Conservation (phyloP, 202 grass and related monocot species). For the Bolboschoenoplectus hybrid region DNA sequence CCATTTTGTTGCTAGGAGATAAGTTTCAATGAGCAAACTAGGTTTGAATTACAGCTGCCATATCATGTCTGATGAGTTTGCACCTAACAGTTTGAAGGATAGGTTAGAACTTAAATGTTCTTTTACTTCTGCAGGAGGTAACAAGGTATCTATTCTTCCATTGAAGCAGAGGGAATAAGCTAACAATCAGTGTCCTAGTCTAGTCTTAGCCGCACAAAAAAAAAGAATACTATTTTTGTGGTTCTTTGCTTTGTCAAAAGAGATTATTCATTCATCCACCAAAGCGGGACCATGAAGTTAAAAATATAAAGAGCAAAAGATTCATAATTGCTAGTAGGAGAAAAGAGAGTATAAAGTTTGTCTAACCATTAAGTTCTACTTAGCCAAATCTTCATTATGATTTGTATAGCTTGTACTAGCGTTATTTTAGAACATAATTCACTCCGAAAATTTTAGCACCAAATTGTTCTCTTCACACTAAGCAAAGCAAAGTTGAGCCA, state of each 20-base stretch:
- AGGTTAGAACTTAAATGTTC: too few relatives aligned
- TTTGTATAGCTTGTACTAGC: not conserved
- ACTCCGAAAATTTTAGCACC: not conserved
- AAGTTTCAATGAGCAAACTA: not conserved
- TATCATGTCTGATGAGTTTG: not conserved
- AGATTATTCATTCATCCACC: not conserved
- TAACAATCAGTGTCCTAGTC: not conserved
- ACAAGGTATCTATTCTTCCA: not conserved
- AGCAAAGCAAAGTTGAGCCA: not conserved
- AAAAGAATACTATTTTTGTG: not conserved
- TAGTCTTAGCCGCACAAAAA: not conserved
- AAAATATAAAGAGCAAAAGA: not conserved
- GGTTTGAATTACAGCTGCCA: not conserved
- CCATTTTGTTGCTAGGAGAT: not conserved
- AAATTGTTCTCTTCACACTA: not conserved
- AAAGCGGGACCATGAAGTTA: not conserved
- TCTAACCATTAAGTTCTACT: not conserved
- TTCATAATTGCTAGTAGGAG: not conserved
- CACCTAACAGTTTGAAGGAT: not conserved
- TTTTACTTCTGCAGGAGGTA: not conserved
- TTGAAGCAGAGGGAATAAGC: not conserved
- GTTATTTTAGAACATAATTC: not conserved
- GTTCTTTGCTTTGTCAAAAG: constrained; percentile 3
- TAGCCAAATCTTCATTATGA: not conserved
- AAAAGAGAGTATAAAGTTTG: constrained; percentile 8